Base-by-base conservation (phyloP, 1,139 yeast species). In the Suhomyces taliae region DNA sequence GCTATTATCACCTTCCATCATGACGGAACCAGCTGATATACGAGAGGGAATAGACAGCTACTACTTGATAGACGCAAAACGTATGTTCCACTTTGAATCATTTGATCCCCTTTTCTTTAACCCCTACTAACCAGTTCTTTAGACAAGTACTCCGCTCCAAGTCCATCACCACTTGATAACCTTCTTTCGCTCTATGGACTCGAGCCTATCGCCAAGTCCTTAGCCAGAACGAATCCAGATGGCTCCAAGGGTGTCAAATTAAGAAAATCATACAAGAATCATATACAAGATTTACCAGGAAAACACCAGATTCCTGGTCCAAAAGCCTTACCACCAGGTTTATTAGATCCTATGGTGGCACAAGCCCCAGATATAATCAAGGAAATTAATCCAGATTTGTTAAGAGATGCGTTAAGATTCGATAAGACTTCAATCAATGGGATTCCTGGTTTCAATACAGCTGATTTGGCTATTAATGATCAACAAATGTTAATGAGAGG, bases 261-360 rank as follows among this genome's bases (percentile, higher is more conserved):
- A 46, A 78, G 99, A 58, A 93, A 93, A 66, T 89, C 97, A 0
- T 93, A 91, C 69, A 93, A 91, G 65, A 90, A 90, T 55, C 98
- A 91, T 61, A 87, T 93, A 14, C 76, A 79, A 34, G 97, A 91
- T 57, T 71, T 93, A 34, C 88, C 97, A 0, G 97, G 97, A 1
- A 85, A 84, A 59, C 89, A 85, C 57, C 76, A 73, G 41, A 81
- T 85, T 39, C 85, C 89, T 12, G 74, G 72, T 1, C 76, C 75
- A 38, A 72, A 81, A 60, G 78, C 86, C 44, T 65, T 83, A 47
- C 71, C 87, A 48, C 70, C 83, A 14, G 72, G 78, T 3, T 70
- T 80, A 27, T 67, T 79, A 47, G 82, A 80, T 65, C 78, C 85
- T 41, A 62, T 72, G 54, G 49, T 70, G 33, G 63, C 62, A 7